These are phyloP conservation scores for Tolypocladium inflatum DNA, from an alignment of 2,329 filamentous ascomycete genomes.

Conservation along the genomic window DNA sequence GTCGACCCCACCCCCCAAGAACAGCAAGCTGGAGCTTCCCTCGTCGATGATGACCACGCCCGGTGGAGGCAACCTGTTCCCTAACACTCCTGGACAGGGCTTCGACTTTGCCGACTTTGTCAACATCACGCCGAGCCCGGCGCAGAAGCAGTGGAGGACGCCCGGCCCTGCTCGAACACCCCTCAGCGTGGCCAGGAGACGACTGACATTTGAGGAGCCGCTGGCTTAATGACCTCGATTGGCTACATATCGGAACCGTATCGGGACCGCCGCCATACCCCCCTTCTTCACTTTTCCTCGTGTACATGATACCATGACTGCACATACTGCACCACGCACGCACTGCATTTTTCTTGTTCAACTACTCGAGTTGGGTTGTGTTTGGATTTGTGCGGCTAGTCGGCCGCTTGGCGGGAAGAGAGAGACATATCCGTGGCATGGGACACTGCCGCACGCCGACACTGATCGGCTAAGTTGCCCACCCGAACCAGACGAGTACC, in stretches of 20 bases:
- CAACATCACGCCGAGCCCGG: slow-evolving; percentile 93
- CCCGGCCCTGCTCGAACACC: slow-evolving; percentile 54
- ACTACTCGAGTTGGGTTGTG: background rate
- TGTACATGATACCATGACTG: slow-evolving; percentile 28
- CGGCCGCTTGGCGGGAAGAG: background rate
- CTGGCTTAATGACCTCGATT: slow-evolving; percentile 8
- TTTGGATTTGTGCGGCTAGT: background rate
- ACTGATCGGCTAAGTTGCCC: background rate
- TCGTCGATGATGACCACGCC: slow-evolving; percentile 89
- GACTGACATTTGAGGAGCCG: slow-evolving; percentile 74
- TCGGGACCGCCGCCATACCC: slow-evolving; percentile 6
- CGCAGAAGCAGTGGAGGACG: slow-evolving; percentile 82
- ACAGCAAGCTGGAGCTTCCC: slow-evolving; percentile 56
- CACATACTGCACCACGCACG: slow-evolving; percentile 13
- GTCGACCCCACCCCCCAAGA: slow-evolving; percentile 67
- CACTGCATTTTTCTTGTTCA: background rate
- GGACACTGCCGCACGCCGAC: background rate
- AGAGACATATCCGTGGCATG: background rate
- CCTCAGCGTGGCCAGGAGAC: slow-evolving; percentile 59
- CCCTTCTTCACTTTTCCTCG: slow-evolving; percentile 11
- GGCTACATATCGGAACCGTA: background rate
- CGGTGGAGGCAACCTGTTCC: slow-evolving; percentile 57
- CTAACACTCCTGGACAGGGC: slow-evolving; percentile 68
- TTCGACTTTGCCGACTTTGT: slow-evolving; percentile 97
- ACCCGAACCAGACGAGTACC: background rate